These are phyloP conservation scores for Penicillium concentricum DNA, from an alignment of 2,329 filamentous ascomycete species.

Conservation along the genomic window DNA sequence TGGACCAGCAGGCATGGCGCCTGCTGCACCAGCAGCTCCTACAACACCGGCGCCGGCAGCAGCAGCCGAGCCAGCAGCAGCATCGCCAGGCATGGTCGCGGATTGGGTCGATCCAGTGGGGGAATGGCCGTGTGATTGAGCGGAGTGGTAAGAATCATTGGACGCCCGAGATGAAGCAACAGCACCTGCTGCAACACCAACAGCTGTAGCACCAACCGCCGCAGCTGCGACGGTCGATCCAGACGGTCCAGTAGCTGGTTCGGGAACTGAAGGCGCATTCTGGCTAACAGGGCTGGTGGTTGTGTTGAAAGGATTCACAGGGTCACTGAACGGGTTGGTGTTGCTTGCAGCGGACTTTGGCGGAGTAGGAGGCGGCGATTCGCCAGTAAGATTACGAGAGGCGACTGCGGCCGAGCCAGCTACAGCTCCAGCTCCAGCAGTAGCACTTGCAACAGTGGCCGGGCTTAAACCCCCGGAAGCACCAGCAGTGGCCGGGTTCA, in stretches of 20 bases:
- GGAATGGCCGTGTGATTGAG: conserved; percentile 22
- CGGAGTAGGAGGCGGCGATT: conserved; percentile 35
- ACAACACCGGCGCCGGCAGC: conserved; percentile 2
- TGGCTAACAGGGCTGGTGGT: conserved; percentile 3
- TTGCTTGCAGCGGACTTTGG: conserved; percentile 42
- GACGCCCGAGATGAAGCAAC: conserved; percentile 32
- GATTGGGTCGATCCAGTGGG: conserved; percentile 21
- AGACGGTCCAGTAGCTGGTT: conserved; percentile 26
- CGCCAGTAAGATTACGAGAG: conserved; percentile 36
- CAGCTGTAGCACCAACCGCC: conserved; percentile 40
- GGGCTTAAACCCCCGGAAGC: not conserved
- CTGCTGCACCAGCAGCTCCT: conserved; percentile 11
- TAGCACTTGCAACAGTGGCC: conserved; percentile 18
- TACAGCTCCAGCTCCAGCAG: conserved; percentile 16
- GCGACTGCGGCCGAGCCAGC: conserved; percentile 23
- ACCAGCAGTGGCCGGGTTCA: conserved; percentile 12
- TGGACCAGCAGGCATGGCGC: conserved; percentile 28
- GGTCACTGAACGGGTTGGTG: conserved; percentile 51
- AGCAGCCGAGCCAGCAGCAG: conserved; percentile 14
- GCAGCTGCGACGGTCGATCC: conserved; percentile 36
- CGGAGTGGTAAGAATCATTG: conserved; percentile 23
- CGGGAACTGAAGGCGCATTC: conserved; percentile 21
- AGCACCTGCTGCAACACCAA: conserved; percentile 42
- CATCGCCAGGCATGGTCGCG: conserved; percentile 26
- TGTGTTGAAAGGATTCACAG: conserved; percentile 70